Base-by-base conservation (phyloP, 306 rosid genomes). In the Gleditsia sinensis region DNA sequence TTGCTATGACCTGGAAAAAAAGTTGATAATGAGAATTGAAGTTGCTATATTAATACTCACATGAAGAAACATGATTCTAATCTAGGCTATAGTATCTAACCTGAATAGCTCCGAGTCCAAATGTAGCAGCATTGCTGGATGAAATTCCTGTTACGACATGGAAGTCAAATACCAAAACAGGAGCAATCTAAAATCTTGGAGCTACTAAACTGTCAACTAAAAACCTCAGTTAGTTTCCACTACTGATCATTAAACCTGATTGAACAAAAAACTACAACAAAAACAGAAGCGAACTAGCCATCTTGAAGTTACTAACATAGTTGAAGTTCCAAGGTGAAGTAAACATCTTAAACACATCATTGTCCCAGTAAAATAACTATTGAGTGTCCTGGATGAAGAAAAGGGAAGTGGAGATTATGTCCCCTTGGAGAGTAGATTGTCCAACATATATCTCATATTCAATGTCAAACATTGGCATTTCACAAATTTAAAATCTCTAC, bases 91-190 rank as follows among this genome's bases (percentile, higher is more conserved):
- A 32, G 33, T 48, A 25, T 34, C 32, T 17, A 82, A 90, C 96
- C 91, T 89, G 96, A 82, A 92, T 78, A 67, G 73, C 86, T 64
- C 97, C 97, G 53, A 92, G 85, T 70, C 89, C 97, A 78, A 77
- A 78, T 28, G 97, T 88, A 42, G 97, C 97, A 48, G 33, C 79
- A 42, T 69, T 72, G 78, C 91, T 88, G 32, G 96, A 81, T 20
- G 88, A 75, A 80, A 92, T 79, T 59, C 96, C 97, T 92, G 88
- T 77, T 55, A 65, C 65, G 77, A 74, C 34, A 77, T 25, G 61
- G 58, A 77, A 42, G 71, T 78, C 63, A 80, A 75, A 76, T 33
- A 39, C 40, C 33, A 53, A 68, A 73, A 74, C 46, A 77, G 30
- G 75, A 39, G 36, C 63, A 58, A 39, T 40, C 33, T 64, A n/a